A percentile compares a stretch with the other conserved stretches of the same genome.
These are phyloP conservation scores for Pseudogymnoascus sp. DNA, from an alignment of 2,329 filamentous ascomycete genomes.

Conservation along the genomic window DNA sequence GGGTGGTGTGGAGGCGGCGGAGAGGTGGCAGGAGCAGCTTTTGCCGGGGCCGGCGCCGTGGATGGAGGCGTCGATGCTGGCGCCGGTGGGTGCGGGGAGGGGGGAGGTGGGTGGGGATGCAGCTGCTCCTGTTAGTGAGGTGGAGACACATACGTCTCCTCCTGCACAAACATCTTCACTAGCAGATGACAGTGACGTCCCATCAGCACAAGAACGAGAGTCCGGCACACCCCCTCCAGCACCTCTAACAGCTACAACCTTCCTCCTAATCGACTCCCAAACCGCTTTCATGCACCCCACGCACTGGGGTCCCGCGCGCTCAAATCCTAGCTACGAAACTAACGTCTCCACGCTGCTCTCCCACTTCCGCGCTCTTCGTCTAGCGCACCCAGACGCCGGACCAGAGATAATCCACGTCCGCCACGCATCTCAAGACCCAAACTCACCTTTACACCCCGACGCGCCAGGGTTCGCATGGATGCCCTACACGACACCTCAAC, in stretches of 20 bases:
- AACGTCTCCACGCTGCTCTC: conserved; percentile 33
- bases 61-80: not conserved
- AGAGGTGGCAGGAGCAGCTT: not conserved
- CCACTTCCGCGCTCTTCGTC: conserved; percentile 31
- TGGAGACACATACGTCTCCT: not conserved
- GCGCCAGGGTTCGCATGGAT: conserved; percentile 18
- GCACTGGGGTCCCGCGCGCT: conserved; percentile 34
- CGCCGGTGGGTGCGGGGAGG: no score
- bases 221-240: not conserved
- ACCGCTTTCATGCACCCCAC: conserved; percentile 32
- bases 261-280: conserved; percentile 41
- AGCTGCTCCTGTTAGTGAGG: not conserved
- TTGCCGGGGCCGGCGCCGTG: not conserved
- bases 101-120: no score
- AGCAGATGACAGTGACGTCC: no score
- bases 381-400: conserved; percentile 18
- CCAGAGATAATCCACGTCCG: conserved; percentile 36
- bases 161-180: not conserved
- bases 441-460: conserved; percentile 31
- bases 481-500: conserved; percentile 20
- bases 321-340: conserved; percentile 35
- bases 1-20: not conserved
- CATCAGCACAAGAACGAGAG: not conserved
- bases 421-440: conserved; percentile 32
- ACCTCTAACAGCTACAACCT: conserved; percentile 26